Evolutionary conservation across 352 stramenopile genomes (phyloP).

Genomic region (Pythium aphanidermatum): DNA sequence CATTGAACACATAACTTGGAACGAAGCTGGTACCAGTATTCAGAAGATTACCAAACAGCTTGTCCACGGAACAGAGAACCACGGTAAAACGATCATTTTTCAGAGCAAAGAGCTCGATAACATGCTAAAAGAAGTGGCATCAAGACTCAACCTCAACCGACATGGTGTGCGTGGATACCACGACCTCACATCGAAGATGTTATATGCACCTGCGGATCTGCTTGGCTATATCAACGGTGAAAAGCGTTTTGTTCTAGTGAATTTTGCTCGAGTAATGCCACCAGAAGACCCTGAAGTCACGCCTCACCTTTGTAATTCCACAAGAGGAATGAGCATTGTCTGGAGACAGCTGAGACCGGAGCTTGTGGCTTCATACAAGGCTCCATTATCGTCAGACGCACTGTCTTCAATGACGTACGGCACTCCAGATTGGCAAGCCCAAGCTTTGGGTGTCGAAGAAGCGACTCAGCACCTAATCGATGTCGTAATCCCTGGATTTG

Average conservation of each 20-base stretch:
- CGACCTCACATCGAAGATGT: constrained; percentile 80
- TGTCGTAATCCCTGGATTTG: constrained; percentile 74
- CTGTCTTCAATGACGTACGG: constrained; percentile 82
- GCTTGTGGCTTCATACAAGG: constrained; percentile 44
- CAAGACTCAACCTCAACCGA: constrained; percentile 73
- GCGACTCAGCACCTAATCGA: constrained; percentile 70
- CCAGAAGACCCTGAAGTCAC: constrained; percentile 82
- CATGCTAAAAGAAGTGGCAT: constrained; percentile 48
- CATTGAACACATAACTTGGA: constrained; percentile 65
- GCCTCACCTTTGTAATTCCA: constrained; percentile 63
- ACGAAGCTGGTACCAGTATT: constrained; percentile 44
- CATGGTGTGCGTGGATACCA: constrained; percentile 81
- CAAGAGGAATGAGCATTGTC: constrained; percentile 87
- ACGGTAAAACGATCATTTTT: constrained; percentile 73
- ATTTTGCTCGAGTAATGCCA: constrained; percentile 85
- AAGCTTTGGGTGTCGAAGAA: constrained; percentile 56
- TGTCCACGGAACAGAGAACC: constrained; percentile 82
- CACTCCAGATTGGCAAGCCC: constrained; percentile 80
- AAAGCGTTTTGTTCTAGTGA: constrained; percentile 63
- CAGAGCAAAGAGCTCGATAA: constrained; percentile 76
- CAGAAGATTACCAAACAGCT: constrained; percentile 69
- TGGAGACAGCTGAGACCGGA: constrained; percentile 89
- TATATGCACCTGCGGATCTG: constrained; percentile 79
- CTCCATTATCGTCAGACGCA: constrained; percentile 76
- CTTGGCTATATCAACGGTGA: constrained; percentile 59